phyloP scores from a whole-genome alignment of 768 basidiomycete species.

The Calvatia gigantea region DNA sequence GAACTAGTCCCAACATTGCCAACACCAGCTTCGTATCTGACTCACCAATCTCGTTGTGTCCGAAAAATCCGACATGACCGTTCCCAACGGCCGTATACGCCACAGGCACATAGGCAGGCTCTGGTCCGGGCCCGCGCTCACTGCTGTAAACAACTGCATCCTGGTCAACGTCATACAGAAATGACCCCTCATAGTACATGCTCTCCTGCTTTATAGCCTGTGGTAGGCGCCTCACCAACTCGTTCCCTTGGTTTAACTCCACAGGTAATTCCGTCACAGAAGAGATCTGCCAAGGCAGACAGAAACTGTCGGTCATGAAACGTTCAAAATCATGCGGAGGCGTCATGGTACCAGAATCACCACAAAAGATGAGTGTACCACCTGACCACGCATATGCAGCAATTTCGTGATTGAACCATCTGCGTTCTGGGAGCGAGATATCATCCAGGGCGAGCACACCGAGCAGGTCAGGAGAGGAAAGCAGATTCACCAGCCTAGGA shows the following conservation, averaged over 20 bases:
- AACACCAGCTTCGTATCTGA: neutral
- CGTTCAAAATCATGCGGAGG: slow-evolving; percentile 16
- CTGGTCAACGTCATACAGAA: slow-evolving; percentile 14
- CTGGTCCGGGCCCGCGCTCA: slow-evolving; percentile 14
- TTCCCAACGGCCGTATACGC: slow-evolving; percentile 27
- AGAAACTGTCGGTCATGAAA: slow-evolving; percentile 27
- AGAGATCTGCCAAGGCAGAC: slow-evolving; percentile 29
- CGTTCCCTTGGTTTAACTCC: slow-evolving; percentile 15
- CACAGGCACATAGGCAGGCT: slow-evolving; percentile 19
- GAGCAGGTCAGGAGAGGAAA: slow-evolving; percentile 25
- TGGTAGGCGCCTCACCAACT: slow-evolving; percentile 17
- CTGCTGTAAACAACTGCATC: slow-evolving; percentile 16
- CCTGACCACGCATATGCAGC: slow-evolving; percentile 32
- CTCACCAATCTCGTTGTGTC: neutral
- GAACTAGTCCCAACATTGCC: slow-evolving; percentile 1
- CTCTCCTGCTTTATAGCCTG: slow-evolving; percentile 20
- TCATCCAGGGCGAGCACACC: slow-evolving; percentile 35
- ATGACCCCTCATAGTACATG: slow-evolving; percentile 20
- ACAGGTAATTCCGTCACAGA: slow-evolving; percentile 16
- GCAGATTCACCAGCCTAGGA: slow-evolving; percentile 21
- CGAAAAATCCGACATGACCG: slow-evolving; percentile 28
- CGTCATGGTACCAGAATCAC: slow-evolving; percentile 21
- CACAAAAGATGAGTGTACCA: slow-evolving; percentile 33
- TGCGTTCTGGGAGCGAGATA: slow-evolving; percentile 17
- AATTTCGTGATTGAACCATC: slow-evolving; percentile 24